Evolutionary conservation across 2,329 filamentous ascomycete genomes (phyloP).

Genomic region (Arthrobotrys sphaeroides): DNA sequence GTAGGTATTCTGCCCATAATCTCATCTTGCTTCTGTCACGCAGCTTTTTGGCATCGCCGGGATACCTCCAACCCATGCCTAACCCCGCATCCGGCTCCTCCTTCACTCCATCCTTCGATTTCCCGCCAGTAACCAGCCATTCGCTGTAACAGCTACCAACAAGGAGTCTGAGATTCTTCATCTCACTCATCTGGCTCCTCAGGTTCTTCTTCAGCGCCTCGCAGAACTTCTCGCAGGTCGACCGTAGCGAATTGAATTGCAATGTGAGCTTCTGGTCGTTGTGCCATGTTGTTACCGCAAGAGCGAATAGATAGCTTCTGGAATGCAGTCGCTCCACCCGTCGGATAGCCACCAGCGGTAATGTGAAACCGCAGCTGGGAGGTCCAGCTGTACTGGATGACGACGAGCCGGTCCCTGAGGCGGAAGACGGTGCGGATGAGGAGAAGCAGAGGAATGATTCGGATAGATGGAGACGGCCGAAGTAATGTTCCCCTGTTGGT

Average conservation of each 20-base stretch:
- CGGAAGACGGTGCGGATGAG: constrained; percentile 86
- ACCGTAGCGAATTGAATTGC: constrained; percentile 86
- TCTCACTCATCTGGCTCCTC: constrained; percentile 84
- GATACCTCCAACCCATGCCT: constrained; percentile 91
- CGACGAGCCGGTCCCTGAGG: constrained; percentile 78
- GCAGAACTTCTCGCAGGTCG: constrained; percentile 92
- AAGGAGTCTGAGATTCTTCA: constrained; percentile 82
- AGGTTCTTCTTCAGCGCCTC: constrained; percentile 92
- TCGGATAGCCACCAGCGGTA: constrained; percentile 89
- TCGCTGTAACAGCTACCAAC: constrained; percentile 90
- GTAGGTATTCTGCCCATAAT: constrained; percentile 93
- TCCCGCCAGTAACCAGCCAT: constrained; percentile 70
- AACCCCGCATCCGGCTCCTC: constrained; percentile 89
- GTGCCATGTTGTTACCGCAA: constrained; percentile 97
- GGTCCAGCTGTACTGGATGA: constrained; percentile 86
- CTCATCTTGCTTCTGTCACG: constrained; percentile 97
- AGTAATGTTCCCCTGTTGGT: constrained; percentile 85
- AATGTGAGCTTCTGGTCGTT: constrained; percentile 87
- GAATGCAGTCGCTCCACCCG: constrained; percentile 92
- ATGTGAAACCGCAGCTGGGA: constrained; percentile 75
- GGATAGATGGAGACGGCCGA: constrained; percentile 90
- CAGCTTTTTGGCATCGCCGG: constrained; percentile 91
- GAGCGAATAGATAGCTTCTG: constrained; percentile 88
- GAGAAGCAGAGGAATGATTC: constrained; percentile 97
- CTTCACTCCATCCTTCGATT: constrained; percentile 69